phyloP scores from a whole-genome alignment of 768 basidiomycete genomes.

The Tricholomella constricta region DNA sequence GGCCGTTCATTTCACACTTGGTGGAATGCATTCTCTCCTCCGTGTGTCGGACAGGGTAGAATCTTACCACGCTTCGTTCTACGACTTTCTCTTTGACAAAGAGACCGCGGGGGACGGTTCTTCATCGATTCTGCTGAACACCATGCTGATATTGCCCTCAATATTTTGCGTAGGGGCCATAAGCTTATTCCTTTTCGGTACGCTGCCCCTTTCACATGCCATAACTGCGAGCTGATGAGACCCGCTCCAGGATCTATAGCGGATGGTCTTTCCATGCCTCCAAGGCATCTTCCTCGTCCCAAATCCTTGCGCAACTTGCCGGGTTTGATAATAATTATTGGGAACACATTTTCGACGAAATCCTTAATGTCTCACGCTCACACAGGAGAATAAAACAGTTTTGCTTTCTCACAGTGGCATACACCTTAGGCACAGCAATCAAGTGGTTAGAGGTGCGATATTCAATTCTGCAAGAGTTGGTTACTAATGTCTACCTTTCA shows the following conservation, averaged over 20 bases:
- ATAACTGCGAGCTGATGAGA: neutral
- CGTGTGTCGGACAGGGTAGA: neutral
- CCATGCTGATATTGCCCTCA: neutral
- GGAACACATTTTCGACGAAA: too few species aligned
- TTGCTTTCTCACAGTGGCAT: neutral
- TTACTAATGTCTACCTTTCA: too few species aligned
- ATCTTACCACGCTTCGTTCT: conserved; percentile 1
- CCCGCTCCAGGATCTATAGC: neutral
- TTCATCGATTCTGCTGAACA: neutral
- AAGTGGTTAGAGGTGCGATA: neutral
- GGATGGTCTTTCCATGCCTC: neutral
- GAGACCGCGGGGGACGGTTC: neutral
- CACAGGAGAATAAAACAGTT: neutral
- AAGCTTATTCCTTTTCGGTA: neutral
- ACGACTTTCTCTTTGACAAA: conserved; percentile 1
- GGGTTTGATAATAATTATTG: too few species aligned
- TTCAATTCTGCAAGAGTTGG: neutral
- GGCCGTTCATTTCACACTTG: neutral
- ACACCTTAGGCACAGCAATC: neutral
- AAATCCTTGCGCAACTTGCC: neutral
- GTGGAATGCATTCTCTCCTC: conserved; percentile 3
- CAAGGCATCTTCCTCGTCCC: neutral
- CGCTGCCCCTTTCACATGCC: neutral
- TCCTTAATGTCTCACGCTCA: neutral
- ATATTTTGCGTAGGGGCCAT: neutral